These are phyloP conservation scores for Phytopythium sindhum DNA, from an alignment of 352 stramenopile genomes.

Conservation along the genomic window DNA sequence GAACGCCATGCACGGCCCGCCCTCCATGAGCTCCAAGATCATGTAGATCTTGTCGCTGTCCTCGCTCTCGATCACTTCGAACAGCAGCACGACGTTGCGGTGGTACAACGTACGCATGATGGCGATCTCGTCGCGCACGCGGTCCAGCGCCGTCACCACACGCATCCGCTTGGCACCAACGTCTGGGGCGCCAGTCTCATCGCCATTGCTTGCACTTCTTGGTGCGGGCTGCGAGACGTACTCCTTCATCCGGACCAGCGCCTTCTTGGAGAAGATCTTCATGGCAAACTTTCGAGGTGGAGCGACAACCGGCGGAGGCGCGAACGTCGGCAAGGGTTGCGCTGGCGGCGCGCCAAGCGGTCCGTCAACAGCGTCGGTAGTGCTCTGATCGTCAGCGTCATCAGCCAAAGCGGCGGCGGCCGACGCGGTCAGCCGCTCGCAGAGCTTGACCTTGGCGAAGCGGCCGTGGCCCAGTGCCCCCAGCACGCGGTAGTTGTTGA, in stretches of 20 bases:
- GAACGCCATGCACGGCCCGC: slow-evolving; percentile 83
- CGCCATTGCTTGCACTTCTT: background rate
- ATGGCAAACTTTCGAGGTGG: slow-evolving; percentile 57
- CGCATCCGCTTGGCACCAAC: slow-evolving; percentile 40
- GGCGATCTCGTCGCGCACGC: slow-evolving; percentile 77
- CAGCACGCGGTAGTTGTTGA: slow-evolving; percentile 82
- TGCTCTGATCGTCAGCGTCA: slow-evolving; percentile 7
- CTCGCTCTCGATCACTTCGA: slow-evolving; percentile 87
- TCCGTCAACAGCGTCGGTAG: background rate
- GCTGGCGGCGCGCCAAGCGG: slow-evolving; percentile 4
- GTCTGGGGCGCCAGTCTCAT: background rate
- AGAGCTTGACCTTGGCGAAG: slow-evolving; percentile 87
- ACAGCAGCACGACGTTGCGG: slow-evolving; percentile 88
- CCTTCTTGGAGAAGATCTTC: slow-evolving; percentile 85
- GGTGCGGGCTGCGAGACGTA: slow-evolving; percentile 39
- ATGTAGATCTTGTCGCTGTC: slow-evolving; percentile 80
- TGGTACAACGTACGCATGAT: slow-evolving; percentile 90
- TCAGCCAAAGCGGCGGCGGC: background rate
- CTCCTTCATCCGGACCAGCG: slow-evolving; percentile 73
- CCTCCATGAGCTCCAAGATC: slow-evolving; percentile 85
- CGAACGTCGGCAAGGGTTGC: slow-evolving; percentile 1
- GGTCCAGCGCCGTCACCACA: slow-evolving; percentile 75
- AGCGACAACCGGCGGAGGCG: slow-evolving; percentile 4
- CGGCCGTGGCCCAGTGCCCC: slow-evolving; percentile 68
- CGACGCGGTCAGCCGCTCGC: slow-evolving; percentile 44